Evolutionary conservation across 179 eudicot genomes (phyloP).

Genomic region (Drosera spatulata): DNA sequence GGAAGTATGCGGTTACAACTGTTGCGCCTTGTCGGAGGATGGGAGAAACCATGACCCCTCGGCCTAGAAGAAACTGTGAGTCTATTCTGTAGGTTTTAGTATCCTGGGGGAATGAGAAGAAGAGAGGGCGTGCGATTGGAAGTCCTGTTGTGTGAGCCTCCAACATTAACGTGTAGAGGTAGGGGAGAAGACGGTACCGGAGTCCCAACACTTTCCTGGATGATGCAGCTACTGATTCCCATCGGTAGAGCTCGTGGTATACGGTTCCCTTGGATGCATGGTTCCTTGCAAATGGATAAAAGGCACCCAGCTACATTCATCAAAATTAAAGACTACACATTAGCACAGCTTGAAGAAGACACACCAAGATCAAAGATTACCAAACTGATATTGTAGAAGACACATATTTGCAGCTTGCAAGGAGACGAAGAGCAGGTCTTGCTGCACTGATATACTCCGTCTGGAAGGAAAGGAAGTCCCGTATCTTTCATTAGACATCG

Average conservation of each 20-base stretch:
- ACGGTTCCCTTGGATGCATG: constrained; percentile 27
- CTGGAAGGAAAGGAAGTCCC: too few relatives aligned
- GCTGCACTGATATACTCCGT: too few relatives aligned
- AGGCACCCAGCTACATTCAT: constrained; percentile 61
- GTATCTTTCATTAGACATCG: too few relatives aligned
- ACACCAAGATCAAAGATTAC: too few relatives aligned
- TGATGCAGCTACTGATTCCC: constrained; percentile 67
- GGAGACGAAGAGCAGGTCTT: too few relatives aligned
- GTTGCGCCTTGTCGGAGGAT: constrained; percentile 33
- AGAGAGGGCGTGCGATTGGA: constrained; percentile 75
- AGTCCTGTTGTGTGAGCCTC: constrained; percentile 57
- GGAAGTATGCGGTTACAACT: constrained; percentile 60
- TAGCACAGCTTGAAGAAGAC: too few relatives aligned
- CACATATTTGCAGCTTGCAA: too few relatives aligned
- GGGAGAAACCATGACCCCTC: constrained; percentile 73
- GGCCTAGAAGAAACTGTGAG: constrained; percentile 72
- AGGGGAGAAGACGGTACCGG: constrained; percentile 67
- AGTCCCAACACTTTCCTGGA: constrained; percentile 68
- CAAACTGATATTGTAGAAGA: too few relatives aligned
- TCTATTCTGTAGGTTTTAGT: constrained; percentile 35
- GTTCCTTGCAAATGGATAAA: constrained; percentile 78
- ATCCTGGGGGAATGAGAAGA: constrained; percentile 73
- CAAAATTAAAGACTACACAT: background rate
- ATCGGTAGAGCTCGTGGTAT: constrained; percentile 63
- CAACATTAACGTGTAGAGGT: constrained; percentile 61